Conservation (phyloP, 139 green algal genomes). For the Zygnema cylindricum region DNA sequence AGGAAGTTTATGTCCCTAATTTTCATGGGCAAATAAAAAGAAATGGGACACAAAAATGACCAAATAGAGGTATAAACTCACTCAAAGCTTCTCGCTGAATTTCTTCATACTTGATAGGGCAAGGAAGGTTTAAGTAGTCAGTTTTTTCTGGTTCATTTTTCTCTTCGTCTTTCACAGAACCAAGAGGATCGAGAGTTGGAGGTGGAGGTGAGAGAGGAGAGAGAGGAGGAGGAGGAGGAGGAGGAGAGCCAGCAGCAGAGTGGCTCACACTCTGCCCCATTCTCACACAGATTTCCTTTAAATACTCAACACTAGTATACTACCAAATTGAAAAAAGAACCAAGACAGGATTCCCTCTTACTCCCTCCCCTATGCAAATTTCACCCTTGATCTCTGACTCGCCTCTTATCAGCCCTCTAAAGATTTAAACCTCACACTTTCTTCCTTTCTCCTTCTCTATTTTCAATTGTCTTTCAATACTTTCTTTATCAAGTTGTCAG, state of each 20-base stretch:
- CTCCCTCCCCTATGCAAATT: too few relatives aligned
- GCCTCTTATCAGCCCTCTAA: too few relatives aligned
- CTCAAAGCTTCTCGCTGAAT: conserved; percentile 58
- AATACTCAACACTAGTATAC: too few relatives aligned
- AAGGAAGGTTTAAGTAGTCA: conserved; percentile 52
- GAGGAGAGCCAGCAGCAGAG: conserved; percentile 11
- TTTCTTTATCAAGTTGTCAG: neutral
- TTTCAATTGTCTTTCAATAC: neutral
- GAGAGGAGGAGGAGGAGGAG: conserved; percentile 14
- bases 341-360: too few relatives aligned
- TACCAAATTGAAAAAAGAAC: too few relatives aligned
- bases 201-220: neutral
- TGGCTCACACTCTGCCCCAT: conserved; percentile 49
- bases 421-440: neutral
- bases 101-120: conserved; percentile 59
- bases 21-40: too few relatives aligned
- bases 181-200: conserved; percentile 6
- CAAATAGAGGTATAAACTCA: conserved; percentile 36
- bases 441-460: neutral
- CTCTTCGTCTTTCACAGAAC: neutral
- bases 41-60: too few relatives aligned
- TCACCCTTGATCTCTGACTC: too few relatives aligned
- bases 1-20: too few relatives aligned
- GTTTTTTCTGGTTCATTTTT: conserved; percentile 29
- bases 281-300: neutral